Percentiles rank a stretch among this genome's conserved stretches.
phyloP scores from a whole-genome alignment of 352 stramenopile genomes.

The Pythium phragmitis region DNA sequence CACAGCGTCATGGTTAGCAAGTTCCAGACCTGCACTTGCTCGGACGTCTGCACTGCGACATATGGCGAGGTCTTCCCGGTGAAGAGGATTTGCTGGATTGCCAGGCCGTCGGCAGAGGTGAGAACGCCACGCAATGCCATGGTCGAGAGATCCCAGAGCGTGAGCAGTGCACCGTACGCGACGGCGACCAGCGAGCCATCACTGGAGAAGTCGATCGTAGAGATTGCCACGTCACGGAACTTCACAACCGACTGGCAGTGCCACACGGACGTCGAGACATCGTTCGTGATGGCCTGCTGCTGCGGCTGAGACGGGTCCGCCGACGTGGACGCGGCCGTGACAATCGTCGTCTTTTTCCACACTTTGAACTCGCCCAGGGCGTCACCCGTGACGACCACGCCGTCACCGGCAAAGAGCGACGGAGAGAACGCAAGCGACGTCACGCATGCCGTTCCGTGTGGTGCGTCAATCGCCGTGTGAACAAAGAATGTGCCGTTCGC shows the following conservation, averaged over 20 bases:
- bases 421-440: slow-evolving; percentile 61
- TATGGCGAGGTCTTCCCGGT: slow-evolving; percentile 52
- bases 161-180: slow-evolving; percentile 77
- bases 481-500: slow-evolving; percentile 78
- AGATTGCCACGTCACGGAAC: slow-evolving; percentile 72
- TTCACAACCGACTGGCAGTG: slow-evolving; percentile 76
- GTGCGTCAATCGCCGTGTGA: slow-evolving; percentile 77
- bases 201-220: slow-evolving; percentile 57
- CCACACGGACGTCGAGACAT: slow-evolving; percentile 43
- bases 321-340: slow-evolving; percentile 16
- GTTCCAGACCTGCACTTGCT: slow-evolving; percentile 76
- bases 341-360: slow-evolving; percentile 53
- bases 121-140: slow-evolving; percentile 79
- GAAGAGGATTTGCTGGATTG: slow-evolving; percentile 64
- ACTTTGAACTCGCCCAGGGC: slow-evolving; percentile 76
- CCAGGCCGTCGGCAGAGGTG: slow-evolving; percentile 52
- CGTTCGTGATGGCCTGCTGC: slow-evolving; percentile 22
- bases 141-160: slow-evolving; percentile 80
- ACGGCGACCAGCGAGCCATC: slow-evolving; percentile 86
- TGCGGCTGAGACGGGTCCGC: slow-evolving; percentile 1
- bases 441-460: slow-evolving; percentile 54
- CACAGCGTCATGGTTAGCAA: slow-evolving; percentile 60
- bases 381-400: slow-evolving; percentile 67
- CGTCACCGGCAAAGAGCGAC: slow-evolving; percentile 28
- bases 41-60: slow-evolving; percentile 54